These are phyloP conservation scores for Iris macrosiphon DNA, from an alignment of 106 monocot genomes.

Conservation along the genomic window DNA sequence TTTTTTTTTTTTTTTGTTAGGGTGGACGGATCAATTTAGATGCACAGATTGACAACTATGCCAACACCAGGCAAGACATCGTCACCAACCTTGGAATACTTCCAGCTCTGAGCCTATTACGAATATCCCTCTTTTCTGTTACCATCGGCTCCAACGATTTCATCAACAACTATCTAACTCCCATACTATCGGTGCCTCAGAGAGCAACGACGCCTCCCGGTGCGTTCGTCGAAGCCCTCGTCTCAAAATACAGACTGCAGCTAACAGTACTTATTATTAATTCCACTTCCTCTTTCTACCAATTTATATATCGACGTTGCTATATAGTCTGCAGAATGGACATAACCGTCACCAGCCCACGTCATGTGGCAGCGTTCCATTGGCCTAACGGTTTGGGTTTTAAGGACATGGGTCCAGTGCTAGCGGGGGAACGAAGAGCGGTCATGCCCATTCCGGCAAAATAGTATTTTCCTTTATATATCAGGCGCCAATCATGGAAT, in stretches of 20 bases:
- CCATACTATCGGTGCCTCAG: constrained; percentile 27
- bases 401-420: too few species aligned
- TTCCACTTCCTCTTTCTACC: too few species aligned
- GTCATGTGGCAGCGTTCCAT: too few species aligned
- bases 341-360: too few species aligned
- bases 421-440: too few species aligned
- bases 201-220: constrained; percentile 24
- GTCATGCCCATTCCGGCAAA: too few species aligned
- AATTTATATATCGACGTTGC: too few species aligned
- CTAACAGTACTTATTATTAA: constrained; percentile 27
- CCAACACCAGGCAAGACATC: constrained; percentile 49
- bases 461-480: too few species aligned
- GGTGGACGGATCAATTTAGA: constrained; percentile 46
- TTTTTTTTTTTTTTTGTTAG: constrained; percentile 15
- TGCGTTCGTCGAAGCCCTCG: constrained; percentile 28
- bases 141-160: constrained; percentile 75
- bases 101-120: constrained; percentile 24
- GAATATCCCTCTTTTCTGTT: constrained; percentile 41
- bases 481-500: too few species aligned
- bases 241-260: constrained; percentile 32
- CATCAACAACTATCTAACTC: constrained; percentile 76
- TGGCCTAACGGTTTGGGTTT: too few species aligned
- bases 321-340: too few species aligned
- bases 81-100: constrained; percentile 28
- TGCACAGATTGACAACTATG: constrained; percentile 50